Conservation (phyloP, 345 rosid genomes). For the Lepidium aucheri region DNA sequence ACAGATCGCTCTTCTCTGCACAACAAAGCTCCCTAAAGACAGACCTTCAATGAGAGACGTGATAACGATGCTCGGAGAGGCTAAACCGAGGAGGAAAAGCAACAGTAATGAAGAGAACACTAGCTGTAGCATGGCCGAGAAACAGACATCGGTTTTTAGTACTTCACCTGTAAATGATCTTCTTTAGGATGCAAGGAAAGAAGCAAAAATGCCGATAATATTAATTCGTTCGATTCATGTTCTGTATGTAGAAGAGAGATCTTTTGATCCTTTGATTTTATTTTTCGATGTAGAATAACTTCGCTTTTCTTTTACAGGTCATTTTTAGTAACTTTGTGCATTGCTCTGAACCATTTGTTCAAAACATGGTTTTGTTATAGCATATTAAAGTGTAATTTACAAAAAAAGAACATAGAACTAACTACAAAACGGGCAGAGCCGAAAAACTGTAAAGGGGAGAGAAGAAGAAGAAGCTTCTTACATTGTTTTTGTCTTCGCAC, state of each 20-base stretch:
- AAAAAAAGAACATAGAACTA: slow-evolving; percentile 10
- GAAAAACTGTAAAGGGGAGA: slow-evolving; percentile 8
- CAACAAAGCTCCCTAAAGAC: slow-evolving; percentile 79
- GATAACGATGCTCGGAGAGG: slow-evolving; percentile 86
- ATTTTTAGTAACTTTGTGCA: slow-evolving; percentile 23
- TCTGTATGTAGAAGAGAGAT: slow-evolving; percentile 39
- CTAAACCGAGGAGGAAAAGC: slow-evolving; percentile 86
- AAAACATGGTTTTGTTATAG: slow-evolving; percentile 14
- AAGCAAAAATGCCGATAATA: not conserved
- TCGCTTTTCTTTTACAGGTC: slow-evolving; percentile 6
- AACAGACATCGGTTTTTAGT: slow-evolving; percentile 49
- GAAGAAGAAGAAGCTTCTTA: slow-evolving; percentile 18
- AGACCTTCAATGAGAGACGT: slow-evolving; percentile 93
- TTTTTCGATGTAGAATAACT: slow-evolving; percentile 15
- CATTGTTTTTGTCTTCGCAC: slow-evolving; percentile 21
- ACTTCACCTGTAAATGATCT: slow-evolving; percentile 79
- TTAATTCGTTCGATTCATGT: slow-evolving; percentile 21
- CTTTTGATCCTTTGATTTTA: slow-evolving; percentile 1
- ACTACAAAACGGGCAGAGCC: slow-evolving; percentile 9
- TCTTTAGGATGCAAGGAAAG: slow-evolving; percentile 28
- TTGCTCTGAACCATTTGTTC: slow-evolving; percentile 10
- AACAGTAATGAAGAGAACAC: slow-evolving; percentile 36
- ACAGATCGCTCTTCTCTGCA: slow-evolving; percentile 76
- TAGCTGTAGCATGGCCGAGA: slow-evolving; percentile 28
- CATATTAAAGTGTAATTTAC: slow-evolving; percentile 17